A percentile compares a stretch with the other conserved stretches of the same genome.
phyloP scores from a whole-genome alignment of 2,329 filamentous ascomycete species.

The Cladorrhinum sp. region DNA sequence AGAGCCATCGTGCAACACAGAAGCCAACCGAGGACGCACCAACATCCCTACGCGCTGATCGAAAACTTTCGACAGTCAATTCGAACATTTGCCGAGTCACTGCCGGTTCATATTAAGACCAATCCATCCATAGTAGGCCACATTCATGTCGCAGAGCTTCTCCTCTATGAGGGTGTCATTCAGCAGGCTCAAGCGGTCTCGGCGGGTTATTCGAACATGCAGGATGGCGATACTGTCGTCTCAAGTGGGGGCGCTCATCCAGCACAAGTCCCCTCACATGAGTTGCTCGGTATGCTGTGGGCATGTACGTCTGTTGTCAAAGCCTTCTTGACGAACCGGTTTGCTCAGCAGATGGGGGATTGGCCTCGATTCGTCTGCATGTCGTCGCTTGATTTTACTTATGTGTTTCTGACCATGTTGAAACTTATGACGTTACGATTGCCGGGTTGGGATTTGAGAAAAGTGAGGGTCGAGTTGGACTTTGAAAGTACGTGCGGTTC shows the following conservation, averaged over 20 bases:
- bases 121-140: constrained; percentile 41
- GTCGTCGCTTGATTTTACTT: constrained; percentile 46
- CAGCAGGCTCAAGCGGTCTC: constrained; percentile 32
- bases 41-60: constrained; percentile 40
- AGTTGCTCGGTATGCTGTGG: constrained; percentile 47
- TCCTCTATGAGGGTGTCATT: constrained; percentile 47
- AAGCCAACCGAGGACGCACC: constrained; percentile 29
- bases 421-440: constrained; percentile 45
- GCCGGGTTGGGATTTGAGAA: constrained; percentile 45
- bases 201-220: background rate
- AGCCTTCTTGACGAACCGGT: constrained; percentile 38
- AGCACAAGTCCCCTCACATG: no score
- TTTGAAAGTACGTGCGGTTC: constrained; percentile 25
- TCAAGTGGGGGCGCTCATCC: no score
- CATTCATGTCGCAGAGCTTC: constrained; percentile 43
- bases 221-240: no score
- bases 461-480: constrained; percentile 37
- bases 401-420: constrained; percentile 44
- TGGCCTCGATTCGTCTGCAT: constrained; percentile 43
- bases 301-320: constrained; percentile 41
- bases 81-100: constrained; percentile 36
- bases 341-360: constrained; percentile 23
- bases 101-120: constrained; percentile 35
- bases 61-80: constrained; percentile 44
- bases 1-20: constrained; percentile 35